Base-by-base conservation (phyloP, 805 yeast genomes). In the Ogataea degrootiae region DNA sequence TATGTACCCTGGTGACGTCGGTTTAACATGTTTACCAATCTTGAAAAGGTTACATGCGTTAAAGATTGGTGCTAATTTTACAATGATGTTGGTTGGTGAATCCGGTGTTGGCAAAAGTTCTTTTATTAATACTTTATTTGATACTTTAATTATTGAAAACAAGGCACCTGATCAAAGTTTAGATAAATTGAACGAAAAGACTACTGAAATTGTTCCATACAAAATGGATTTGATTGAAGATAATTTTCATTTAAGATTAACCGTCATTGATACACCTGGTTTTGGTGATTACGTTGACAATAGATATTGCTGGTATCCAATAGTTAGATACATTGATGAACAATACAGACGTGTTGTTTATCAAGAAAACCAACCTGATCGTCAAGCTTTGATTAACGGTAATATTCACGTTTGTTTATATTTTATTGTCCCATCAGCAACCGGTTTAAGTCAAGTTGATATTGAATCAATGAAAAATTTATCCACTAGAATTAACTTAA, bases 391-490 rank as follows among this genome's bases (percentile, higher is more conserved):
- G 47, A 56, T 60, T 12, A 96, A 91, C 60, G 69, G 76, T 54
- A 75, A 96, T 46, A 83, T 92, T 37, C 96, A 92, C 69, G 87
- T 83, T 34, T 89, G 97, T 62, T 65, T 92, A 40, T 92, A 89
- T 69, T 87, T 92, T 62, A 72, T 92, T 45, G 75, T 80, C 6
- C 92, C 96, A 0, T 73, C 83, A 5, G 80, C 82, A 37, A 77
- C 74, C 50, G 77, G 82, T 3, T 64, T 87, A 47, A 73, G 76
- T 46, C 79, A 84, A 7, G 69, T 85, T 45, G 96, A 91, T 65
- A 74, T 87, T 51, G 82, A 76, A 53, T 77, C 86, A 6, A 81
- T 90, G 87, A 79, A 78, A 64, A 81, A 79, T 51, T 73, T 91
- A 26, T 75, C 86, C 31, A 71, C 77, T 26, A 75, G 92, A 46